Percentiles rank a stretch among this genome's conserved stretches.
phyloP scores from a whole-genome alignment of 768 basidiomycete species.

The Calocybe gangraenosa region DNA sequence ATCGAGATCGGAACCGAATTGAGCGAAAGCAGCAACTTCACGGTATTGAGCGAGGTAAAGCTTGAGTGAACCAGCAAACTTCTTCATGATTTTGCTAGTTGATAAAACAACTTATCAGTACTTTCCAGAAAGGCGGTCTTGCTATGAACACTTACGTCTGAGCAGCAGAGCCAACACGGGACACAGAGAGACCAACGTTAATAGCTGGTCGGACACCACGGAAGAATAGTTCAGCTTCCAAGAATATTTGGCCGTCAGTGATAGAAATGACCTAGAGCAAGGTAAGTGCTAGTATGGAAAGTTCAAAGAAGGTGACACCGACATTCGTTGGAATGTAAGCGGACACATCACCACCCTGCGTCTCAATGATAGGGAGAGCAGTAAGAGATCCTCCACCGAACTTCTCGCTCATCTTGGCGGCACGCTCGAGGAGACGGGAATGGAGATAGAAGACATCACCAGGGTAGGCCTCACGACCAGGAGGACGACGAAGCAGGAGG shows the following conservation, averaged over 20 bases:
- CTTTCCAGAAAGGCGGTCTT: not conserved
- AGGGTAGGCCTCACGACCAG: conserved; percentile 99
- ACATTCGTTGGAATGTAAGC: conserved; percentile 97
- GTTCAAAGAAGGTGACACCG: conserved; percentile 20
- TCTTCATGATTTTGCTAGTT: conserved; percentile 96
- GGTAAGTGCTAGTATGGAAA: conserved; percentile 6
- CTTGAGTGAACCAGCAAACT: conserved; percentile 99
- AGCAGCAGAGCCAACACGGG: conserved; percentile 99
- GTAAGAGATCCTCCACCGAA: conserved; percentile 99
- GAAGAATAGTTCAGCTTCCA: conserved; percentile 99
- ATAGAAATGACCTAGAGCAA: conserved; percentile 90
- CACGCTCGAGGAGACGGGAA: conserved; percentile 99
- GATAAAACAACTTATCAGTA: conserved; percentile 4
- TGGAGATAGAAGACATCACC: conserved; percentile 99
- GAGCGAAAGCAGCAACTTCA: conserved; percentile 99
- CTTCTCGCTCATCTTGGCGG: conserved; percentile 99
- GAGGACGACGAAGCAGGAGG: conserved; percentile 97
- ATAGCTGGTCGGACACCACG: conserved; percentile 99
- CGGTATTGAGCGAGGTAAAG: conserved; percentile 99
- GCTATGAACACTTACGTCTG: conserved; percentile 72
- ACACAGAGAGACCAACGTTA: conserved; percentile 99
- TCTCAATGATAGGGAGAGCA: conserved; percentile 99
- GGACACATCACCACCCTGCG: conserved; percentile 99
- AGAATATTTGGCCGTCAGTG: conserved; percentile 99
- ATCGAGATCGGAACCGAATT: conserved; percentile 99